Evolutionary conservation across 2,329 filamentous ascomycete species (phyloP).

Genomic region (Exutisphaerella laricina): DNA sequence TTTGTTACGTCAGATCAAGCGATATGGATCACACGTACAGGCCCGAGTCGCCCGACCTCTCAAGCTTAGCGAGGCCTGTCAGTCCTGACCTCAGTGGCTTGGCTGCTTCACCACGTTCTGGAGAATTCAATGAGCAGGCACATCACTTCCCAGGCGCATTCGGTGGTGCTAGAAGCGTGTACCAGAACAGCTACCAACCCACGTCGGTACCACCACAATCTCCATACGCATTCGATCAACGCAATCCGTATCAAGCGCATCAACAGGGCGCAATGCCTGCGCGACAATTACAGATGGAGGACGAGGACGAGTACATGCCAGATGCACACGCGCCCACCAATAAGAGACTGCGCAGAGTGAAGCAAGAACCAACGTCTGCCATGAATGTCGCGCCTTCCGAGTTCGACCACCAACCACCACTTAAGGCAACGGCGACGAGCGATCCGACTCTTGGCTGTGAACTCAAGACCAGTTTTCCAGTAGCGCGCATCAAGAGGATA

Average conservation of each 20-base stretch:
- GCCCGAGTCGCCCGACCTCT: slow-evolving; percentile 22
- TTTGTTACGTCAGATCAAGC: no score
- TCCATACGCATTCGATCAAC: slow-evolving; percentile 10
- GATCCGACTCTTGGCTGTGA: slow-evolving; percentile 51
- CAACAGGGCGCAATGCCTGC: slow-evolving; percentile 21
- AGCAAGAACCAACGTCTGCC: slow-evolving; percentile 16
- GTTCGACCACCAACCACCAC: slow-evolving; percentile 10
- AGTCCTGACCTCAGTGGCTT: slow-evolving; percentile 13
- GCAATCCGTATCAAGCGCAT: slow-evolving; percentile 18
- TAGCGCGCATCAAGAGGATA: slow-evolving; percentile 95
- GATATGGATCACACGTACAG: slow-evolving; percentile 20
- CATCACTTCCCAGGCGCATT: slow-evolving; percentile 12
- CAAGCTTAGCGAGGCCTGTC: slow-evolving; percentile 21
- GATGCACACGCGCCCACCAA: slow-evolving; percentile 24
- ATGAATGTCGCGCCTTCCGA: slow-evolving; percentile 10
- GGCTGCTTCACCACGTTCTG: slow-evolving; percentile 2
- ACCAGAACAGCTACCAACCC: slow-evolving; percentile 14
- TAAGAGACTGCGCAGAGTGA: slow-evolving; percentile 20
- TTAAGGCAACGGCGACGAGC: slow-evolving; percentile 17
- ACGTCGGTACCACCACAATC: slow-evolving; percentile 18
- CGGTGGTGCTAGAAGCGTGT: slow-evolving; percentile 7
- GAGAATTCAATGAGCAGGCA: slow-evolving; percentile 15
- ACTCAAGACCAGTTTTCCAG: slow-evolving; percentile 93
- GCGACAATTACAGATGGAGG: slow-evolving; percentile 17
- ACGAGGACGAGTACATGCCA: slow-evolving; percentile 31